Conservation (phyloP, 1,284 basidiomycete genomes). For the Coriolopsis trogii region DNA sequence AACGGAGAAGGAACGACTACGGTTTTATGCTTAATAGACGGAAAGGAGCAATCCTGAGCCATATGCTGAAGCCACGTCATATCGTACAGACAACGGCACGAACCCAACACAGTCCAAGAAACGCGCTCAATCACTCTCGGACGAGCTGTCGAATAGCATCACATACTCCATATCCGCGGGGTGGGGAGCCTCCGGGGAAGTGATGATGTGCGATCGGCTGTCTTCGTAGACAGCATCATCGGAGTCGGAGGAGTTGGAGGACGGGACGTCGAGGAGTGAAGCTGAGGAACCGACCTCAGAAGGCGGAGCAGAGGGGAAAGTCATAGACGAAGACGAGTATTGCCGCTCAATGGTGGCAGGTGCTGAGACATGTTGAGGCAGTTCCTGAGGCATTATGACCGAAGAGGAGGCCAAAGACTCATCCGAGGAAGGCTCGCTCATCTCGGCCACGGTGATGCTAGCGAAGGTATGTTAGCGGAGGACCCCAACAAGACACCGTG, state of each 20-base stretch:
- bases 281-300: conserved; percentile 53
- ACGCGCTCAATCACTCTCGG: conserved; percentile 45
- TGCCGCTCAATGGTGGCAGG: conserved; percentile 25
- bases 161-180: conserved; percentile 60
- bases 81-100: background rate
- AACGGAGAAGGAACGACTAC: no score
- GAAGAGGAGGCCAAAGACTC: conserved; percentile 66
- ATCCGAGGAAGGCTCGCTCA: conserved; percentile 38
- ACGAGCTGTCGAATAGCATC: conserved; percentile 68
- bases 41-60: no score
- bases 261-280: conserved; percentile 64
- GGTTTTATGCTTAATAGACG: no score
- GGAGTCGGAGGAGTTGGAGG: conserved; percentile 45
- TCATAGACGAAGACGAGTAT: conserved; percentile 29
- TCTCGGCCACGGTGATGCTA: conserved; percentile 68
- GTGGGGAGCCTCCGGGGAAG: conserved; percentile 30
- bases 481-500: conserved; percentile 5
- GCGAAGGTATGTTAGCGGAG: conserved; percentile 11
- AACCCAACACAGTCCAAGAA: background rate
- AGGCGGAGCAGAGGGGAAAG: conserved; percentile 39
- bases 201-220: conserved; percentile 48
- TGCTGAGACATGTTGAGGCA: conserved; percentile 23
- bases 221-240: conserved; percentile 57
- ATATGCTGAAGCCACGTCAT: background rate
- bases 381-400: conserved; percentile 63